Evolutionary conservation across 805 yeast species (phyloP).

Genomic region (Candida dajiaensis): DNA sequence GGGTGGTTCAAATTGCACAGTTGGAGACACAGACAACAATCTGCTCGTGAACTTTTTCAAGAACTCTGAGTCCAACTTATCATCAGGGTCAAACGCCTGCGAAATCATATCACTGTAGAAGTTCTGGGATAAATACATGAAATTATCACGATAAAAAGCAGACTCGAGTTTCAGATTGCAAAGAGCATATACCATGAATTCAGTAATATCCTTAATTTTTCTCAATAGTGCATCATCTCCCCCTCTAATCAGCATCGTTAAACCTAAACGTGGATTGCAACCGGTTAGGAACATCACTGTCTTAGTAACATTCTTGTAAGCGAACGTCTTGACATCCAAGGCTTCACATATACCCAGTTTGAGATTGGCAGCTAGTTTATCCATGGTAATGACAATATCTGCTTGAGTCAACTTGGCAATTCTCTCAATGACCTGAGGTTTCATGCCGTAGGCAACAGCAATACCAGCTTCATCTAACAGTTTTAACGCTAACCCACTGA

Average conservation of each 20-base stretch:
- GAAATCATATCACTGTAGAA: constrained; percentile 24
- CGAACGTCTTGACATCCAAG: constrained; percentile 66
- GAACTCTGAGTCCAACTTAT: constrained; percentile 33
- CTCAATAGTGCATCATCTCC: constrained; percentile 54
- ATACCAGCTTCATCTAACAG: constrained; percentile 69
- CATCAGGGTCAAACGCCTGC: constrained; percentile 14
- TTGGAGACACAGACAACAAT: constrained; percentile 77
- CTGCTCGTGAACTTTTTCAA: constrained; percentile 38
- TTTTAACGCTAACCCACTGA: constrained; percentile 76
- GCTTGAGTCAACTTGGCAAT: constrained; percentile 76
- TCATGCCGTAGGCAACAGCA: constrained; percentile 74
- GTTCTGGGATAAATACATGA: constrained; percentile 43
- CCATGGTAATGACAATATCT: constrained; percentile 81
- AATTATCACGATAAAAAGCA: constrained; percentile 63
- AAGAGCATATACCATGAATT: constrained; percentile 73
- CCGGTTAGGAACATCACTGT: constrained; percentile 80
- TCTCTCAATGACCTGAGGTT: constrained; percentile 75
- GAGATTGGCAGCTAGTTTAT: constrained; percentile 67
- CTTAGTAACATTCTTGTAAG: constrained; percentile 50
- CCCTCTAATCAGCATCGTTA: constrained; percentile 86
- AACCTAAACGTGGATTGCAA: constrained; percentile 65
- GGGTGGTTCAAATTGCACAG: constrained; percentile 72
- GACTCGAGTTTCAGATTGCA: constrained; percentile 79
- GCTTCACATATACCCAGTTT: constrained; percentile 69
- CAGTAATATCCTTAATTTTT: constrained; percentile 70